Percentiles rank a stretch among this genome's conserved stretches.
These are phyloP conservation scores for Talaromyces proteolyticus DNA, from an alignment of 495 filamentous ascomycete genomes.

Conservation along the genomic window DNA sequence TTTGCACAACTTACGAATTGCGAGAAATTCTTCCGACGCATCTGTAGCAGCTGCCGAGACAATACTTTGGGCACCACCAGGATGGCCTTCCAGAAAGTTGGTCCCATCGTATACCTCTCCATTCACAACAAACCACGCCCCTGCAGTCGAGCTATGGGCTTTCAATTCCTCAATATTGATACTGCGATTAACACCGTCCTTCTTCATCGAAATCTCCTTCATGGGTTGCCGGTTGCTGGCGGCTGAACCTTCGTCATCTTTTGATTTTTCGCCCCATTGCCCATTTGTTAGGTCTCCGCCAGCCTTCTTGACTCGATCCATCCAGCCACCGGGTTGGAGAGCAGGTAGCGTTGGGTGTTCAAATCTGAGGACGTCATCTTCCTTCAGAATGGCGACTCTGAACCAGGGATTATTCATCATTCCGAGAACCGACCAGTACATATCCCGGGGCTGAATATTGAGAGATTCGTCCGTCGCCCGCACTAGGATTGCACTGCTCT, in stretches of 20 bases:
- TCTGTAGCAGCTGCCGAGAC: slow-evolving; percentile 78
- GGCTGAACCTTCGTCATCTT: slow-evolving; percentile 32
- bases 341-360: slow-evolving; percentile 89
- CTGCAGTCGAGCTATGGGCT: slow-evolving; percentile 56
- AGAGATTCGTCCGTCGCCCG: slow-evolving; percentile 91
- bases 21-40: slow-evolving; percentile 89
- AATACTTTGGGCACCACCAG: slow-evolving; percentile 86
- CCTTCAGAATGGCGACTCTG: slow-evolving; percentile 70
- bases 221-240: slow-evolving; percentile 17
- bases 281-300: slow-evolving; percentile 79
- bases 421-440: slow-evolving; percentile 94
- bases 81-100: slow-evolving; percentile 76
- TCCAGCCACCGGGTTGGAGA: slow-evolving; percentile 81
- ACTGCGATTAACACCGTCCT: slow-evolving; percentile 52
- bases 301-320: slow-evolving; percentile 87
- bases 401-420: slow-evolving; percentile 99
- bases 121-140: slow-evolving; percentile 89
- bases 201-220: slow-evolving; percentile 78
- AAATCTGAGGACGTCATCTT: slow-evolving; percentile 63
- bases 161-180: slow-evolving; percentile 71
- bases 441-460: slow-evolving; percentile 82
- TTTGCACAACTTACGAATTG: slow-evolving; percentile 70
- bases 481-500: slow-evolving; percentile 70
- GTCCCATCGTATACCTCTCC: slow-evolving; percentile 93
- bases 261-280: slow-evolving; percentile 75